phyloP scores from a whole-genome alignment of 805 yeast genomes.

The Saccharomycopsis amapae region DNA sequence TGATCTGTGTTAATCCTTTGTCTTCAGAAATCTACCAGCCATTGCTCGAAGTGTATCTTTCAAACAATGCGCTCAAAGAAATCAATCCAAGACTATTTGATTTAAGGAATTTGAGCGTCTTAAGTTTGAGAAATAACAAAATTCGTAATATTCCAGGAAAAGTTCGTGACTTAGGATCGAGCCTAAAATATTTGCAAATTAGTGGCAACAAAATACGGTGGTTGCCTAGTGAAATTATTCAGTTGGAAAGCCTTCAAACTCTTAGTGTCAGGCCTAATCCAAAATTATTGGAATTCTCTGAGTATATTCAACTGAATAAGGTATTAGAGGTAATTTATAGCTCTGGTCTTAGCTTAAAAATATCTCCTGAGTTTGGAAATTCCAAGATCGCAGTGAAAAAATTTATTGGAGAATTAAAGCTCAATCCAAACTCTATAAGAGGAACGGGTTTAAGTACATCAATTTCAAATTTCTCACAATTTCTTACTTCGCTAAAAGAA shows the following conservation, averaged over 20 bases:
- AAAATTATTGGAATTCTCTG: slow-evolving; percentile 8
- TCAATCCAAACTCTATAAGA: too few species aligned
- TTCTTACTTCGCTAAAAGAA: neutral
- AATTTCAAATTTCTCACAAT: too few species aligned
- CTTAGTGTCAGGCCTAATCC: slow-evolving; percentile 19
- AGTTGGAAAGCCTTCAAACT: slow-evolving; percentile 15
- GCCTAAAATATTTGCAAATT: slow-evolving; percentile 17
- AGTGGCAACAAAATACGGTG: slow-evolving; percentile 15
- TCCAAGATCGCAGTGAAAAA: slow-evolving; percentile 3
- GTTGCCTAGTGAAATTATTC: slow-evolving; percentile 15
- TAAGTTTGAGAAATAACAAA: slow-evolving; percentile 18
- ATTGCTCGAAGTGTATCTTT: slow-evolving; percentile 14
- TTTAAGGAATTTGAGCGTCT: slow-evolving; percentile 14
- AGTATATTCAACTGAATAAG: slow-evolving; percentile 8
- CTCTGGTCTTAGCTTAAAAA: neutral
- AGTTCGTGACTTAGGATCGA: slow-evolving; percentile 7
- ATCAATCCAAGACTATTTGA: slow-evolving; percentile 20
- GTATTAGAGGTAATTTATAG: neutral
- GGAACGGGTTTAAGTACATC: neutral
- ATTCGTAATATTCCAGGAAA: slow-evolving; percentile 18
- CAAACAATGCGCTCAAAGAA: slow-evolving; percentile 12
- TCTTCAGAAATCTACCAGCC: slow-evolving; percentile 12
- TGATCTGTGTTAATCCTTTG: slow-evolving; percentile 12
- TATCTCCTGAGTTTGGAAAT: too few species aligned
- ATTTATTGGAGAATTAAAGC: slow-evolving; percentile 11